A percentile compares a stretch with the other conserved stretches of the same genome.
Evolutionary conservation across 106 monocot species (phyloP).

Genomic region (Gastrodia elata): DNA sequence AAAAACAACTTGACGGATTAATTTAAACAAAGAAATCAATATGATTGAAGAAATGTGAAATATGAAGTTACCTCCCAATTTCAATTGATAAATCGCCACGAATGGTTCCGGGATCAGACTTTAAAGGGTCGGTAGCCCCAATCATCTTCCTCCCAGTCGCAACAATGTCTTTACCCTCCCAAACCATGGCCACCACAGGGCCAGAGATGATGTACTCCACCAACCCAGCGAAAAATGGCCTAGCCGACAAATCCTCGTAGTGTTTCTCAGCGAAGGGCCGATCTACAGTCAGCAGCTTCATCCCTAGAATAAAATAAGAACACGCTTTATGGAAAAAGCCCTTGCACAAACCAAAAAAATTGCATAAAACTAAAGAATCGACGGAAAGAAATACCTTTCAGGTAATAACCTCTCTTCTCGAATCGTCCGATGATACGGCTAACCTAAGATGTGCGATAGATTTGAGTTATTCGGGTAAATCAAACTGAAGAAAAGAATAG

Average conservation of each 20-base stretch:
- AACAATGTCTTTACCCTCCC: slow-evolving; percentile 88
- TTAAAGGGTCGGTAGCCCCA: slow-evolving; percentile 77
- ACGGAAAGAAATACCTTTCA: slow-evolving; percentile 45
- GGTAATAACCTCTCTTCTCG: slow-evolving; percentile 89
- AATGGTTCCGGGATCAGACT: slow-evolving; percentile 83
- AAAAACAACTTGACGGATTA: no score
- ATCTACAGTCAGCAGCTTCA: slow-evolving; percentile 81
- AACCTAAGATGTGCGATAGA: slow-evolving; percentile 27
- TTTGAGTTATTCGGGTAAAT: not conserved
- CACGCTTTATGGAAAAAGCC: not conserved
- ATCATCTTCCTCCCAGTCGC: slow-evolving; percentile 79
- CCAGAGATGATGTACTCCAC: slow-evolving; percentile 95
- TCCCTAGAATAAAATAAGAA: slow-evolving; percentile 20
- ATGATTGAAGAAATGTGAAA: not conserved
- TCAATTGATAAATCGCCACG: slow-evolving; percentile 78
- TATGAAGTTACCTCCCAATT: slow-evolving; percentile 55
- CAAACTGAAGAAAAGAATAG: not conserved
- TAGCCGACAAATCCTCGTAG: slow-evolving; percentile 75
- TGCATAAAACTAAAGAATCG: not conserved
- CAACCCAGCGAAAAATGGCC: slow-evolving; percentile 78
- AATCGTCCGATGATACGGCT: slow-evolving; percentile 82
- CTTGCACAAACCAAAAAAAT: slow-evolving; percentile 6
- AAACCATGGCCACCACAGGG: slow-evolving; percentile 95
- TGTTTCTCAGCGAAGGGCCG: slow-evolving; percentile 85
- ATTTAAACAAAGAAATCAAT: no score